Evolutionary conservation across 352 stramenopile species (phyloP).

Genomic region (Phytophthora pistaciae): DNA sequence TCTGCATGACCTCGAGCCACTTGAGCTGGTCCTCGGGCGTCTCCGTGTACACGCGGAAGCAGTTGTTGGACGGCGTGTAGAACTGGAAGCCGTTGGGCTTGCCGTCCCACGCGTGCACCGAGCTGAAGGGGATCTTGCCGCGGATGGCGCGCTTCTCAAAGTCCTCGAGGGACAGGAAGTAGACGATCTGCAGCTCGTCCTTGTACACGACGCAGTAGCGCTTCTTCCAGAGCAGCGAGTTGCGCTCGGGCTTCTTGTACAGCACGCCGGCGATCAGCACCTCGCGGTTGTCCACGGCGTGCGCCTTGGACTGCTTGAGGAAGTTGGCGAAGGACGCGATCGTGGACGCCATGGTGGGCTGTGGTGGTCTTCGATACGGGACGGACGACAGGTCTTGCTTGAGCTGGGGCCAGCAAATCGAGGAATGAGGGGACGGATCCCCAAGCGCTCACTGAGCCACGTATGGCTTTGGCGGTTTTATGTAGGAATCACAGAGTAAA

Average conservation of each 20-base stretch:
- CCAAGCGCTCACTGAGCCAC: constrained; percentile 13
- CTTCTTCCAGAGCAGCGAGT: constrained; percentile 90
- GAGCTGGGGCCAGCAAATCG: constrained; percentile 34
- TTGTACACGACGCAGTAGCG: constrained; percentile 87
- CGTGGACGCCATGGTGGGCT: constrained; percentile 28
- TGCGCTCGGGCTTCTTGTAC: constrained; percentile 88
- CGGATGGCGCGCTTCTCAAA: constrained; percentile 80
- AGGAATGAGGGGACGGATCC: constrained; percentile 29
- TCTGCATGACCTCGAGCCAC: constrained; percentile 80
- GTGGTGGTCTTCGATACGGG: background rate
- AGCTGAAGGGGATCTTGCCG: constrained; percentile 85
- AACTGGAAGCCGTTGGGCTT: constrained; percentile 91
- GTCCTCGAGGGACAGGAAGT: constrained; percentile 79
- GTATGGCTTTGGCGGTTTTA: constrained; percentile 1
- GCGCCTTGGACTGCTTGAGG: constrained; percentile 57
- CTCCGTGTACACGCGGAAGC: constrained; percentile 88
- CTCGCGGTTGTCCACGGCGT: constrained; percentile 50
- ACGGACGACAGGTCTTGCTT: constrained; percentile 1
- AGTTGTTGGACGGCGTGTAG: constrained; percentile 86
- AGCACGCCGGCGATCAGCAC: constrained; percentile 74
- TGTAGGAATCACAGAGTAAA: constrained; percentile 1
- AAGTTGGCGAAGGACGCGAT: constrained; percentile 66
- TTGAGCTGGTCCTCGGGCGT: constrained; percentile 69
- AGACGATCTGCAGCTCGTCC: constrained; percentile 79
- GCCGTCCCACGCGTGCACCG: constrained; percentile 86